These are phyloP conservation scores for Globisporangium splendens DNA, from an alignment of 352 stramenopile genomes.

Conservation along the genomic window DNA sequence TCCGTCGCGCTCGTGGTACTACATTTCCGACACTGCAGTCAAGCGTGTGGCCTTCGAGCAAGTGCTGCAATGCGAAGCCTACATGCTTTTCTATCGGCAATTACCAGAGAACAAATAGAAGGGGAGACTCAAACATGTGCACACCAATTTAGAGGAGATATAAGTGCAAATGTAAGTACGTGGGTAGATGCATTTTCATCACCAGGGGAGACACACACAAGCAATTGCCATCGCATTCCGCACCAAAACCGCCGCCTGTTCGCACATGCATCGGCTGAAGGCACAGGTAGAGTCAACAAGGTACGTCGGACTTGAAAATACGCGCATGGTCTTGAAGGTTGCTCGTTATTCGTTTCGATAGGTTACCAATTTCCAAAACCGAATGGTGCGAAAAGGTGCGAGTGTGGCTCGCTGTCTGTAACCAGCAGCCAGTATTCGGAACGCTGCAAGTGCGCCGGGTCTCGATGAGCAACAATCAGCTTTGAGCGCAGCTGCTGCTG, in stretches of 20 bases:
- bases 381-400: not conserved
- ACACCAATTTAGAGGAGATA: not conserved
- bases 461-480: not conserved
- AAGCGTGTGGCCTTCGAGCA: constrained; percentile 54
- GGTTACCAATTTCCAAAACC: not conserved
- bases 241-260: no score
- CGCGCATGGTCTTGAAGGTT: no score
- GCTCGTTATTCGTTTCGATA: not conserved
- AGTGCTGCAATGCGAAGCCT: constrained; percentile 71
- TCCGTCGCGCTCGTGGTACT: constrained; percentile 46
- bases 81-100: constrained; percentile 77
- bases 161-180: constrained; percentile 1
- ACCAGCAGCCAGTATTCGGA: not conserved
- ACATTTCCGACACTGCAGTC: constrained; percentile 68
- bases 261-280: not conserved
- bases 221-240: not conserved
- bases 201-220: no score
- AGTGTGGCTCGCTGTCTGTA: not conserved
- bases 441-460: not conserved
- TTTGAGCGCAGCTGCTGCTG: not conserved
- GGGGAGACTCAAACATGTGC: not conserved
- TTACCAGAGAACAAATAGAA: constrained; percentile 6
- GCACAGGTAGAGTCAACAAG: not conserved
- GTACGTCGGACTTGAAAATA: no score
- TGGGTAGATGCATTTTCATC: not conserved